Evolutionary conservation across 2,329 filamentous ascomycete genomes (phyloP), one percentile per base, ranked within the genome.

Genomic region (Sporothrix pallida): DNA sequence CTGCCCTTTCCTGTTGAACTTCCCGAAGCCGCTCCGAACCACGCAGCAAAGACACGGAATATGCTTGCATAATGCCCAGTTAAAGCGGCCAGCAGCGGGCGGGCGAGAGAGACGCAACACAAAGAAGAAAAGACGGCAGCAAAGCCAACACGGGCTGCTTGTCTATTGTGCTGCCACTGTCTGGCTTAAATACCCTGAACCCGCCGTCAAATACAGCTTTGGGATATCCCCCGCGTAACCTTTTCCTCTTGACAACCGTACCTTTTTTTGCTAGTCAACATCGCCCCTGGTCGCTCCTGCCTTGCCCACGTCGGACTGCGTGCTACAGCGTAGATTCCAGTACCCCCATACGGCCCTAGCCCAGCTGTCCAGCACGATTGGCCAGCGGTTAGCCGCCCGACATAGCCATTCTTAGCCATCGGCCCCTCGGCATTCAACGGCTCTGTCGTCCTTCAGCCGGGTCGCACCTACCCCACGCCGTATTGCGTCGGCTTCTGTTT

Each of bases 371-470:
- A 26, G 12, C 31, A 46, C 71, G 37, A 56, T 58, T 67, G 31
- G 48, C 60, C 71, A 46, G 31, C n/a, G 31, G 7, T 72, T 72
- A 71, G 62, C 62, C 50, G 56, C 23, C 23, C 23, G 71, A 4
- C 60, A 65, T 44, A 54, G 12, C 72, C 72, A 52, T 23, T n/a
- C 17, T 46, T 68, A 42, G 50, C 71, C 71, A 67, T 72, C 60
- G 48, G 71, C 42, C 67, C 73, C 54, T 75, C 74, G 74, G 74
- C 69, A 73, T 73, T 70, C 44, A 37, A 72, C 72, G 74, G 74
- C 72, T 69, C 60, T 74, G 65, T 60, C 31, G 65, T 70, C 23
- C 50, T 48, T 54, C 26, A 44, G 5, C 60, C 42, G 50, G 50
- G 26, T 60, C 54, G 23, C 62, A 12, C 20, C 23, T 71, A 48